Conservation (phyloP, 116 monocot genomes). For the Zostera marina region DNA sequence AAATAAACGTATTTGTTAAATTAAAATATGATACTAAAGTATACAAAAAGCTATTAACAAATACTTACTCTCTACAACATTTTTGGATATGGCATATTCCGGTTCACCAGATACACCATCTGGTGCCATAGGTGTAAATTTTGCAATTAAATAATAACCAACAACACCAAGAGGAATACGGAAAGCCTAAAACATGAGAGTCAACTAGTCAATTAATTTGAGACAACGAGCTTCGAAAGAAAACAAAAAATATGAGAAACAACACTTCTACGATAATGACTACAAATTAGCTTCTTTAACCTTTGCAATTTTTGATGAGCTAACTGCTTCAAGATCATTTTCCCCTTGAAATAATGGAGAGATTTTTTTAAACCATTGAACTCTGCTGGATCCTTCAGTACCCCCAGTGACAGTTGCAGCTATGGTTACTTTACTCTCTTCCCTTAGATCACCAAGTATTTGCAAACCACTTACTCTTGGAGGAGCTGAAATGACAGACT, state of each 20-base stretch:
- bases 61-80: conserved; percentile 77
- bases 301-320: conserved; percentile 78
- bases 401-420: conserved; percentile 66
- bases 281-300: conserved; percentile 14
- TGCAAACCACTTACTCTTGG: conserved; percentile 68
- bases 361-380: conserved; percentile 85
- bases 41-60: not conserved
- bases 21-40: not conserved
- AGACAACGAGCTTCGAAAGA: not conserved
- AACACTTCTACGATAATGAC: not conserved
- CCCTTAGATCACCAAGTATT: conserved; percentile 72
- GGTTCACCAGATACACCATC: conserved; percentile 96
- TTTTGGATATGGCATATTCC: conserved; percentile 57
- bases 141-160: conserved; percentile 81
- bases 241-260: not conserved
- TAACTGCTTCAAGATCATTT: conserved; percentile 63
- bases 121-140: conserved; percentile 77
- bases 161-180: conserved; percentile 81
- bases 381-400: conserved; percentile 74
- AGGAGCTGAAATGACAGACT: conserved; percentile 35
- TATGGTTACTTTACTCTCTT: conserved; percentile 78
- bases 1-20: not conserved
- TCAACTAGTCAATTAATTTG: not conserved
- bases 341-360: conserved; percentile 40
- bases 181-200: conserved; percentile 40